Evolutionary conservation across 202 grass and related monocot species (phyloP).

Genomic region (Brachypodium distachyon): DNA sequence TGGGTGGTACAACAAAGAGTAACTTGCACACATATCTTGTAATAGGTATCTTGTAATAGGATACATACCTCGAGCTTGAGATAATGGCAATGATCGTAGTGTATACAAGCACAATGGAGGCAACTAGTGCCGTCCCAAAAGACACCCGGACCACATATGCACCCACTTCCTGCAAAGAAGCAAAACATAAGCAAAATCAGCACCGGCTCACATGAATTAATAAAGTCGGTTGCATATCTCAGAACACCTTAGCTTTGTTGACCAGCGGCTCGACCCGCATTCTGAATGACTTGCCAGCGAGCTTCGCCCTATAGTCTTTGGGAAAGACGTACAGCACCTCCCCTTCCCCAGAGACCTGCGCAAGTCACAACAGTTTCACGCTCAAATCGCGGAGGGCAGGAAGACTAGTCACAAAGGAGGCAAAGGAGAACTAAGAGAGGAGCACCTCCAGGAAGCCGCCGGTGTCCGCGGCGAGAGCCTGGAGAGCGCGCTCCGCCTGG

Average conservation of each 20-base stretch:
- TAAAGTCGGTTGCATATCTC: background rate
- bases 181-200: slow-evolving; percentile 1
- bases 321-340: slow-evolving; percentile 88
- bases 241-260: slow-evolving; percentile 74
- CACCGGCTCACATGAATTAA: background rate
- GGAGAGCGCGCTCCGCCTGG: slow-evolving; percentile 77
- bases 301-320: slow-evolving; percentile 82
- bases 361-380: slow-evolving; percentile 6
- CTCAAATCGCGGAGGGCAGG: background rate
- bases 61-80: slow-evolving; percentile 58
- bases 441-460: slow-evolving; percentile 93
- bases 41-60: background rate
- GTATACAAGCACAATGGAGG: slow-evolving; percentile 90
- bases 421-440: background rate
- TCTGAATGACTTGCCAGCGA: slow-evolving; percentile 82
- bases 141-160: slow-evolving; percentile 86
- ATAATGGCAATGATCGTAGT: slow-evolving; percentile 86
- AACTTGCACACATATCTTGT: background rate
- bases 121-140: slow-evolving; percentile 88
- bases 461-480: slow-evolving; percentile 89
- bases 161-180: slow-evolving; percentile 48
- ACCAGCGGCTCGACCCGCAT: slow-evolving; percentile 68
- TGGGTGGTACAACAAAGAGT: background rate
- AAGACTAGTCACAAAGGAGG: background rate
- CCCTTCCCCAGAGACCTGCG: slow-evolving; percentile 88